These are phyloP conservation scores for Trichoderma reesei DNA, from an alignment of 495 filamentous ascomycete genomes.

Conservation along the genomic window DNA sequence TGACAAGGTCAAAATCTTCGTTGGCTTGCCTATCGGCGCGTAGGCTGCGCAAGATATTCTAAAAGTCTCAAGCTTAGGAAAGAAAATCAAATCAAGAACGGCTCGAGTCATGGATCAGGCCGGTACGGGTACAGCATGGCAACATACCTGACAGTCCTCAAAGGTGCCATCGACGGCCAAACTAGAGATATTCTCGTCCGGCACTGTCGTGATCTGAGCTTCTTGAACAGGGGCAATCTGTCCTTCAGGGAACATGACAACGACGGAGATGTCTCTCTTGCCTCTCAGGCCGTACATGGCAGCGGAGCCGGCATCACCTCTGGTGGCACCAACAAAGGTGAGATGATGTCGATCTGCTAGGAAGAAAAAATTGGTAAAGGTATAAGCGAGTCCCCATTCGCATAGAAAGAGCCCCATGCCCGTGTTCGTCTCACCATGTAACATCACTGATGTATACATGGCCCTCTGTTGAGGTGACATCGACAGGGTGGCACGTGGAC, in stretches of 20 bases:
- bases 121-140: neutral
- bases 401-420: neutral
- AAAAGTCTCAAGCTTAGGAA: neutral
- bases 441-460: neutral
- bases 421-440: neutral
- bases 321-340: slow-evolving; percentile 87
- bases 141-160: slow-evolving; percentile 75
- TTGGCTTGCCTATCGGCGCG: slow-evolving; percentile 75
- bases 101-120: neutral
- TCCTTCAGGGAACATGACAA: slow-evolving; percentile 80
- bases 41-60: slow-evolving; percentile 86
- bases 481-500: neutral
- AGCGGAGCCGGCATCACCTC: slow-evolving; percentile 88
- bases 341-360: slow-evolving; percentile 62
- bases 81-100: neutral
- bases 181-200: slow-evolving; percentile 83
- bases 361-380: slow-evolving; percentile 3
- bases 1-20: slow-evolving; percentile 63
- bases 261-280: slow-evolving; percentile 89
- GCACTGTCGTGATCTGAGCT: slow-evolving; percentile 86
- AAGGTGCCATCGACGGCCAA: slow-evolving; percentile 78
- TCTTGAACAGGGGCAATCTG: slow-evolving; percentile 79
- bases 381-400: neutral
- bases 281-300: slow-evolving; percentile 95
- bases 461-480: neutral